phyloP scores from a whole-genome alignment of 2,329 filamentous ascomycete genomes.

The Claviceps monticola region DNA sequence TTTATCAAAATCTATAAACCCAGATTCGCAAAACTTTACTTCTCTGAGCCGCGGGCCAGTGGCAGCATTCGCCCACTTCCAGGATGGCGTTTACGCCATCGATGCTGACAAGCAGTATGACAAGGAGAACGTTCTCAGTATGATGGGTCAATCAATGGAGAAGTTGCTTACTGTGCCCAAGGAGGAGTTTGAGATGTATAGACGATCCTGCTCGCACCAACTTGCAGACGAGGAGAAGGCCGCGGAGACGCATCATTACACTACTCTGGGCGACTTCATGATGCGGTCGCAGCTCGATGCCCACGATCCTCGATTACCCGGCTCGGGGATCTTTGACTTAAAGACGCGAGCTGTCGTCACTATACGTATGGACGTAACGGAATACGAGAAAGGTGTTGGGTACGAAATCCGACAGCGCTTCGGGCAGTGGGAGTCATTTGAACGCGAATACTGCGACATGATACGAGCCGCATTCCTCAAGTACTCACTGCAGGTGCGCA shows the following conservation, averaged over 20 bases:
- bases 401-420: conserved; percentile 72
- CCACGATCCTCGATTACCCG: conserved; percentile 70
- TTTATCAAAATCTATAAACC: conserved; percentile 53
- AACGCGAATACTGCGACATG: conserved; percentile 95
- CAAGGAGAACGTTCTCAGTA: conserved; percentile 70
- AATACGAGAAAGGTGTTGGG: conserved; percentile 61
- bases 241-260: conserved; percentile 77
- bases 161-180: conserved; percentile 78
- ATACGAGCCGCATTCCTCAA: conserved; percentile 88
- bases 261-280: conserved; percentile 72
- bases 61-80: conserved; percentile 69
- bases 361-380: conserved; percentile 71
- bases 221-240: conserved; percentile 58
- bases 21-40: conserved; percentile 55
- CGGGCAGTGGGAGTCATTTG: conserved; percentile 80
- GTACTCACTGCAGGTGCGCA: conserved; percentile 89
- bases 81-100: conserved; percentile 80
- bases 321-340: conserved; percentile 87
- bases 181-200: conserved; percentile 75
- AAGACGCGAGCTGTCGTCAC: conserved; percentile 89
- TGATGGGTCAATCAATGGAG: conserved; percentile 92
- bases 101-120: conserved; percentile 93
- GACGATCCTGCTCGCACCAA: conserved; percentile 51
- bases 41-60: conserved; percentile 56
- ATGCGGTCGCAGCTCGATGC: conserved; percentile 94